Percentiles rank a stretch among this genome's conserved stretches.
phyloP scores from a whole-genome alignment of 176 grass and related monocot species.

The Otatea glauca region DNA sequence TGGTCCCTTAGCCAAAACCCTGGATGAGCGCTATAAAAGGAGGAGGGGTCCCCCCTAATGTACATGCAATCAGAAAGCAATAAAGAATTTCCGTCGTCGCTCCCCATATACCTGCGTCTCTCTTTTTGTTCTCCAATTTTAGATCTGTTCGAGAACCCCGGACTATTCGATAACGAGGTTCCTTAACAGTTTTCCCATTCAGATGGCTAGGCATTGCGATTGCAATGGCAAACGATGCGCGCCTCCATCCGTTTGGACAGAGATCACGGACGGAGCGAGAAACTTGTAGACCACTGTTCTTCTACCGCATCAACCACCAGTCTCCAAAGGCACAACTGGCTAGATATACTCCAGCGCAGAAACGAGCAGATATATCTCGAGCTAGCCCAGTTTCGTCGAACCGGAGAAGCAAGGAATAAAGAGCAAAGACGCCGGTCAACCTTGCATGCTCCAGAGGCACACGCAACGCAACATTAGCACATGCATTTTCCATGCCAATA shows the following conservation, averaged over 20 bases:
- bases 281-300: not conserved
- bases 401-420: not conserved
- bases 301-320: not conserved
- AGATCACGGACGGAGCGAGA: not conserved
- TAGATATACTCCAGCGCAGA: not conserved
- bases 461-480: not conserved
- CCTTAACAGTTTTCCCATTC: no score
- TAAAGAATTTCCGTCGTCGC: no score
- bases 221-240: not conserved
- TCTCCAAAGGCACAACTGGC: not conserved
- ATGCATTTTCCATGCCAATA: slow-evolving; percentile 2
- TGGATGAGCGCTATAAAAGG: no score
- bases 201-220: not conserved
- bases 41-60: no score
- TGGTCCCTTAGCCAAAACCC: no score
- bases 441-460: not conserved
- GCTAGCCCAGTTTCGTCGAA: not conserved
- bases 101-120: no score
- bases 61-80: no score
- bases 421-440: not conserved
- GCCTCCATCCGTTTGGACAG: not conserved
- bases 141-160: no score
- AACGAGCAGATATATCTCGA: not conserved
- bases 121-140: no score
- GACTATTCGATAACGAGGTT: no score